These are phyloP conservation scores for Fusarium brachygibbosum DNA, from an alignment of 2,329 filamentous ascomycete genomes.

Conservation along the genomic window DNA sequence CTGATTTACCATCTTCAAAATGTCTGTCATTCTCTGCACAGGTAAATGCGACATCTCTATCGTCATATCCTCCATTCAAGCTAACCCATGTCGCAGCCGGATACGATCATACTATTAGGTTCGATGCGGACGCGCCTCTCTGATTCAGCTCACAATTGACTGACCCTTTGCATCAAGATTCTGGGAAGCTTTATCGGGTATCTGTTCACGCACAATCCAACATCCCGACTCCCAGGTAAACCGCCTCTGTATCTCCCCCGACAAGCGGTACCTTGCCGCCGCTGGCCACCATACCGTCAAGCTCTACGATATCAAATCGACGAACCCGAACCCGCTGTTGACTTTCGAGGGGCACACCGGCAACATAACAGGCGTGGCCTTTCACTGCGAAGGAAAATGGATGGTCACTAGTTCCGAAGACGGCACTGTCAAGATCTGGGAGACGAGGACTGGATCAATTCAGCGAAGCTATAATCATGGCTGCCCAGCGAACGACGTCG, in stretches of 20 bases:
- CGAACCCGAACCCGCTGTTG: slow-evolving; percentile 93
- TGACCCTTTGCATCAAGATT: slow-evolving; percentile 69
- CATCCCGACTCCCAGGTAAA: slow-evolving; percentile 99
- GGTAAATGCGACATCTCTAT: slow-evolving; percentile 57
- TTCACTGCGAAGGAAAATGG: slow-evolving; percentile 99
- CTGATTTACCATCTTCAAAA: slow-evolving; percentile 49
- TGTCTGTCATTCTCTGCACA: slow-evolving; percentile 75
- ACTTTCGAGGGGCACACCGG: slow-evolving; percentile 96
- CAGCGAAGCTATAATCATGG: slow-evolving; percentile 95
- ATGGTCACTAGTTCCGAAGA: slow-evolving; percentile 99
- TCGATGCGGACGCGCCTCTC: slow-evolving; percentile 41
- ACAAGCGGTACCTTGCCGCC: slow-evolving; percentile 96
- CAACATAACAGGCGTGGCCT: slow-evolving; percentile 96
- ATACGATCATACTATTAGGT: slow-evolving; percentile 75
- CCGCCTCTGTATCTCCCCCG: slow-evolving; percentile 96
- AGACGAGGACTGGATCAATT: slow-evolving; percentile 85
- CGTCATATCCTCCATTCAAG: slow-evolving; percentile 8
- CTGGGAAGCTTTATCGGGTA: slow-evolving; percentile 98
- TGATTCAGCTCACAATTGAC: slow-evolving; percentile 30
- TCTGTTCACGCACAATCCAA: slow-evolving; percentile 97
- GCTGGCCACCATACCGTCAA: slow-evolving; percentile 86
- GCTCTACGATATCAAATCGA: slow-evolving; percentile 98
- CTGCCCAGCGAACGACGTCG: slow-evolving; percentile 93
- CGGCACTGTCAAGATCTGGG: slow-evolving; percentile 97
- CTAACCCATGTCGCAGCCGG: slow-evolving; percentile 60